Evolutionary conservation across 1,284 basidiomycete species (phyloP), one percentile per base, ranked within the genome.

Genomic region (Heterobasidion annosum): DNA sequence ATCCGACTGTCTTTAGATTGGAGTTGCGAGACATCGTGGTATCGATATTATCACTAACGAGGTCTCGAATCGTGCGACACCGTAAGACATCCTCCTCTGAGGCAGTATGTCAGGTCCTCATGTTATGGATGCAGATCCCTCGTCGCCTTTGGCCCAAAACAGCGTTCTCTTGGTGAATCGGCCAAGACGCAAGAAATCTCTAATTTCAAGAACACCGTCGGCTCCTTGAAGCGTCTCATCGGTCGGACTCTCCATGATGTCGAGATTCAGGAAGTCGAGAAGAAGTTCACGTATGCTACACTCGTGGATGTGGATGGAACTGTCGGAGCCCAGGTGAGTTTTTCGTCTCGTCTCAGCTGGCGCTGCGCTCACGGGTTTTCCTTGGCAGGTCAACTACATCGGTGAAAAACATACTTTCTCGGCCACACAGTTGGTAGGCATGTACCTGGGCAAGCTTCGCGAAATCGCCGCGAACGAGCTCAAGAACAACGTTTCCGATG

Each of bases 181-280:
- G 94, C 93, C 64, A 97, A 97, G 76, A 97, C 91, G 1, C 91
- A 94, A 62, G 94, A 98, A 74, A 96, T 88, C n/a, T 94, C 92
- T 62, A 97, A 97, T 75, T 97, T 94, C 78, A 90, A 85, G 71
- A 98, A 97, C 75, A 97, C 94, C 43, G 79, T 95, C 66, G 94
- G 94, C 50, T 87, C 83, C 1, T 75, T 98, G 65, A 97, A 96
- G 72, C 82, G 93, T 47, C 78, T 97, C 53, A 77, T 94, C 63
- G 93, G 93, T 10, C 81, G 93, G 53, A 81, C 85, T 42, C 63
- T 85, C 59, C 68, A 73, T 51, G 93, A 95, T 70, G 77, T 85
- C 18, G 91, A 95, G 70, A 77, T 95, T 56, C 77, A 79, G 62
- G 76, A 88, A 53, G 73, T 83, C 52, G 94, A 98, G 78, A 88